These are phyloP conservation scores for Mallotus japonicus DNA, from an alignment of 441 rosid genomes.

Conservation along the genomic window DNA sequence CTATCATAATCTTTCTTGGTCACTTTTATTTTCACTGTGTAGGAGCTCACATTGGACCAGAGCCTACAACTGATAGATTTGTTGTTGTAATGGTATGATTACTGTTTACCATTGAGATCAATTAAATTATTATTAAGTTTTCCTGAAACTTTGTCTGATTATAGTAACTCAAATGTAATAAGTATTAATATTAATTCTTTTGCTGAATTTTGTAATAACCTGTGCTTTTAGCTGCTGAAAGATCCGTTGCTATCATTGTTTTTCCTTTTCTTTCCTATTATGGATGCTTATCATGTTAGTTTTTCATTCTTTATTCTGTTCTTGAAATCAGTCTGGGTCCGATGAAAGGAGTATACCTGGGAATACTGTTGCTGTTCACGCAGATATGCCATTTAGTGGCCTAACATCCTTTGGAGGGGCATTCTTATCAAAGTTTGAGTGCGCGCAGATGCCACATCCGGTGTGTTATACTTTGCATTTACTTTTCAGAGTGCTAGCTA, in stretches of 20 bases:
- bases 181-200: not conserved
- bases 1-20: conserved; percentile 7
- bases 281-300: conserved; percentile 2
- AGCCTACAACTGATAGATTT: conserved; percentile 97
- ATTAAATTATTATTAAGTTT: no score
- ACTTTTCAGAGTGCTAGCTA: not conserved
- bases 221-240: not conserved
- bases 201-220: no score
- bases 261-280: conserved; percentile 5
- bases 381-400: conserved; percentile 94
- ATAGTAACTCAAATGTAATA: not conserved
- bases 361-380: conserved; percentile 93
- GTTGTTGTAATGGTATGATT: conserved; percentile 83
- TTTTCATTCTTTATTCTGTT: conserved; percentile 11
- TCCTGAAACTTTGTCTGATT: not conserved
- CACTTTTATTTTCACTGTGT: conserved; percentile 23
- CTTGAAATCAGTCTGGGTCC: conserved; percentile 64
- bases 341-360: conserved; percentile 98
- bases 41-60: conserved; percentile 99
- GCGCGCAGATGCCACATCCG: conserved; percentile 97
- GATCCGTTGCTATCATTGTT: not conserved
- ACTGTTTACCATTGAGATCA: not conserved
- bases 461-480: conserved; percentile 38
- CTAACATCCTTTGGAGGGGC: conserved; percentile 86
- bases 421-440: conserved; percentile 92